Percentiles rank a stretch among this genome's conserved stretches.
phyloP scores from a whole-genome alignment of 1,284 basidiomycete species.

The Rhodotorula sp. region DNA sequence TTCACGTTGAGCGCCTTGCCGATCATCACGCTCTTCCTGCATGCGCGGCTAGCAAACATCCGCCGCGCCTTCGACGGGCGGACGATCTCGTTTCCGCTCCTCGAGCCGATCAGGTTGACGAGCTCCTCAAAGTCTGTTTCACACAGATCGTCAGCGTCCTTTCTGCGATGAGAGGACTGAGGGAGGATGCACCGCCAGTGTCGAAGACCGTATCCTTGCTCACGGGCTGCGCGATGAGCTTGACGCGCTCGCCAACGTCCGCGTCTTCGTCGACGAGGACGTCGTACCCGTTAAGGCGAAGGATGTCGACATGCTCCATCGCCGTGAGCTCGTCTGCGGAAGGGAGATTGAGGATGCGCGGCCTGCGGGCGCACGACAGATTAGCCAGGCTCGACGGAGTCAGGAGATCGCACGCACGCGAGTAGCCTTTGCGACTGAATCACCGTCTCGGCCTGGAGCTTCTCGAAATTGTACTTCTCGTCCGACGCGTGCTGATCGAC shows the following conservation, averaged over 20 bases:
- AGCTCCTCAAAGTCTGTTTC: conserved; percentile 88
- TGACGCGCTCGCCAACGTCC: conserved; percentile 61
- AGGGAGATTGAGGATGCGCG: conserved; percentile 76
- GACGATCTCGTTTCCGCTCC: conserved; percentile 72
- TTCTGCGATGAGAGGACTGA: too few species aligned
- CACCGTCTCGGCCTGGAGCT: conserved; percentile 78
- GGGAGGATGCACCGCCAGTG: conserved; percentile 58
- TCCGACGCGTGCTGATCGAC: conserved; percentile 71
- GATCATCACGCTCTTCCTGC: conserved; percentile 94
- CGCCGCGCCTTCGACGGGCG: conserved; percentile 74
- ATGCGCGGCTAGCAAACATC: conserved; percentile 97
- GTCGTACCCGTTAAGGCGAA: conserved; percentile 88
- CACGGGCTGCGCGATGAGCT: conserved; percentile 79
- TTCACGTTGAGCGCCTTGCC: conserved; percentile 74
- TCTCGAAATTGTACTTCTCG: conserved; percentile 99
- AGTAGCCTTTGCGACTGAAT: conserved; percentile 86
- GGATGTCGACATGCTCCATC: conserved; percentile 76
- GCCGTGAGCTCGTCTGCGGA: conserved; percentile 89
- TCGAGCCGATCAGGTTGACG: conserved; percentile 65
- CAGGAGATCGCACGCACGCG: conserved; percentile 58
- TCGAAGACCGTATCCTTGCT: conserved; percentile 86
- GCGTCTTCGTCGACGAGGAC: conserved; percentile 62
- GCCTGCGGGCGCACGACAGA: conserved; percentile 56
- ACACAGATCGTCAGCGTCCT: conserved; percentile 56
- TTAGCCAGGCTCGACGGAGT: conserved; percentile 1